phyloP scores from a whole-genome alignment of 2,329 filamentous ascomycete genomes.

The Gyromitra esculenta region DNA sequence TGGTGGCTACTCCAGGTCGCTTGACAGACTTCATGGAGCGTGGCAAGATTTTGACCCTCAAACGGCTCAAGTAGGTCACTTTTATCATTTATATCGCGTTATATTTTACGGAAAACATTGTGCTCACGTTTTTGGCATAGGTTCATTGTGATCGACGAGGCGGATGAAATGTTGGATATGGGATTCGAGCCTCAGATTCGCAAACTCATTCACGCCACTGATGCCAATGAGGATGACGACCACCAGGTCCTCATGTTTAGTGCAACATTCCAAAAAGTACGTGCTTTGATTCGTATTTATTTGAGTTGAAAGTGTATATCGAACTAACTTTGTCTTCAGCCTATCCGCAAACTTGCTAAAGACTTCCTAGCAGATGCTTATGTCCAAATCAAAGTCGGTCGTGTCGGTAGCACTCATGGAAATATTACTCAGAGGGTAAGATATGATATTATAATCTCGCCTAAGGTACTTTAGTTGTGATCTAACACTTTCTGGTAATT shows the following conservation, averaged over 20 bases:
- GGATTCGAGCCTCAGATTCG: constrained; percentile 82
- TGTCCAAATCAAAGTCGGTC: constrained; percentile 84
- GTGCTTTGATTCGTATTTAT: not conserved
- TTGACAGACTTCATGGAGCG: constrained; percentile 83
- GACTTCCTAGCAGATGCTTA: constrained; percentile 78
- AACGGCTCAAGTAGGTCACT: constrained; percentile 75
- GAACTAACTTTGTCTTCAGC: constrained; percentile 30
- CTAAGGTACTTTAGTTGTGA: constrained; percentile 6
- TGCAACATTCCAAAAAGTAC: constrained; percentile 84
- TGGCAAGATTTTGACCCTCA: constrained; percentile 73
- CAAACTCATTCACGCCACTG: constrained; percentile 80
- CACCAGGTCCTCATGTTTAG: constrained; percentile 85
- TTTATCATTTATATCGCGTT: not conserved
- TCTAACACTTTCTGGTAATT: constrained; percentile 45
- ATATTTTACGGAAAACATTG: constrained; percentile 9
- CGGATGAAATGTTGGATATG: constrained; percentile 84
- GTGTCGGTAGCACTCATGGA: constrained; percentile 80
- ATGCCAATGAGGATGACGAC: constrained; percentile 77
- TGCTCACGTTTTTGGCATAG: constrained; percentile 58
- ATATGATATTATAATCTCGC: constrained; percentile 7
- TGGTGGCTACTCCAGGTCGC: constrained; percentile 88
- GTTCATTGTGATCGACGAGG: constrained; percentile 85
- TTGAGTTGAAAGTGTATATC: not conserved
- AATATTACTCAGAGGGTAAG: constrained; percentile 79
- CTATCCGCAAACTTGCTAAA: constrained; percentile 77